Evolutionary conservation across 2,329 filamentous ascomycete species (phyloP).

Genomic region (Microdochium paspali): DNA sequence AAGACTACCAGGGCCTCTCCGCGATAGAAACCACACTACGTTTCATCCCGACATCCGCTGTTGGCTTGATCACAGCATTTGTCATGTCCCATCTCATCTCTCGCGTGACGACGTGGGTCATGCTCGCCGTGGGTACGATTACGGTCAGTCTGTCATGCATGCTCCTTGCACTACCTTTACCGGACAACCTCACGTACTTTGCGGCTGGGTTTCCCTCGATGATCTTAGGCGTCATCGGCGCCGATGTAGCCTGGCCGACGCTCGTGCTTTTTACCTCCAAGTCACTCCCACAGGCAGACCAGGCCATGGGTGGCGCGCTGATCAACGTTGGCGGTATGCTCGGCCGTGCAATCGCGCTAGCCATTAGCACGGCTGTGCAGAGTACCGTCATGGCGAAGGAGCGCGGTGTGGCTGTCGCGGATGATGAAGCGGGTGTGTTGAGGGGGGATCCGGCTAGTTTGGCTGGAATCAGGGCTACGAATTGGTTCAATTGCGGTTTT

Average conservation of each 20-base stretch:
- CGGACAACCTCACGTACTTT: constrained; percentile 52
- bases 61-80: constrained; percentile 47
- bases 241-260: constrained; percentile 57
- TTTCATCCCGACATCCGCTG: constrained; percentile 57
- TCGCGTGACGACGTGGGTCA: constrained; percentile 45
- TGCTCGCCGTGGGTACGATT: constrained; percentile 48
- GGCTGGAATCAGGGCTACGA: constrained; percentile 35
- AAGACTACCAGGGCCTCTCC: constrained; percentile 53
- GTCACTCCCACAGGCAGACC: constrained; percentile 51
- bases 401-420: constrained; percentile 30
- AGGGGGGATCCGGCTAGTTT: constrained; percentile 36
- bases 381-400: constrained; percentile 47
- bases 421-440: constrained; percentile 30
- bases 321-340: constrained; percentile 59
- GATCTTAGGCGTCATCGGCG: constrained; percentile 54
- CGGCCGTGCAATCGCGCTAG: constrained; percentile 56
- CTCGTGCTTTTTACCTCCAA: constrained; percentile 58
- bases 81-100: constrained; percentile 46
- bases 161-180: constrained; percentile 56
- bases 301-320: constrained; percentile 58
- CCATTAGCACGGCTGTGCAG: constrained; percentile 56
- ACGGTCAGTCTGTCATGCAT: constrained; percentile 45
- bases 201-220: constrained; percentile 59
- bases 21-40: constrained; percentile 59
- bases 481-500: constrained; percentile 43